Conservation (phyloP, 495 filamentous ascomycete species). For the Neurospora intermedia region DNA sequence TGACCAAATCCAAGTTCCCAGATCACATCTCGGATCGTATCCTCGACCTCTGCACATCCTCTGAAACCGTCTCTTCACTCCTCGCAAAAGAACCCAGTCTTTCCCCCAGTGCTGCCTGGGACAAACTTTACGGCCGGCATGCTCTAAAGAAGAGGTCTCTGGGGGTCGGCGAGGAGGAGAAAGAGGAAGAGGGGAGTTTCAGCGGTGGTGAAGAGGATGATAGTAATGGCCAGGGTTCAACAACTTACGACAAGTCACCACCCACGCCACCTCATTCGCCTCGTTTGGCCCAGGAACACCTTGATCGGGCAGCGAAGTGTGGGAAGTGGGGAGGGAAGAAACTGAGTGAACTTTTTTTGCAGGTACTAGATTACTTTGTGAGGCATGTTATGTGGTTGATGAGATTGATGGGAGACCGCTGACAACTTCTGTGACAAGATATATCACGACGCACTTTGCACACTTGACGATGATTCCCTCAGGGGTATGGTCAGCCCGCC, state of each 20-base stretch:
- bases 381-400: neutral
- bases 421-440: slow-evolving; percentile 33
- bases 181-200: neutral
- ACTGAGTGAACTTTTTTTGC: slow-evolving; percentile 58
- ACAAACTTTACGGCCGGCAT: slow-evolving; percentile 39
- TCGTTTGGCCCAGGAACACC: slow-evolving; percentile 21
- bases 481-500: slow-evolving; percentile 54
- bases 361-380: slow-evolving; percentile 25
- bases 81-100: slow-evolving; percentile 38
- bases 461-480: slow-evolving; percentile 45
- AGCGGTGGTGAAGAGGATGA: neutral
- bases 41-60: slow-evolving; percentile 35
- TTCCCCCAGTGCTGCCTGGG: slow-evolving; percentile 42
- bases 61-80: slow-evolving; percentile 44
- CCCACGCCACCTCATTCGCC: neutral
- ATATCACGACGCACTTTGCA: slow-evolving; percentile 54
- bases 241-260: neutral
- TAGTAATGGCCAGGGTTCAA: neutral
- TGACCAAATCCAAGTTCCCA: neutral
- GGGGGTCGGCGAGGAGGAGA: neutral
- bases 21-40: slow-evolving; percentile 14
- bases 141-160: slow-evolving; percentile 8
- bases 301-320: slow-evolving; percentile 45
- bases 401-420: neutral
- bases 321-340: slow-evolving; percentile 55